Evolutionary conservation across 2,329 filamentous ascomycete genomes (phyloP).

Genomic region (Grosmannia huntii): DNA sequence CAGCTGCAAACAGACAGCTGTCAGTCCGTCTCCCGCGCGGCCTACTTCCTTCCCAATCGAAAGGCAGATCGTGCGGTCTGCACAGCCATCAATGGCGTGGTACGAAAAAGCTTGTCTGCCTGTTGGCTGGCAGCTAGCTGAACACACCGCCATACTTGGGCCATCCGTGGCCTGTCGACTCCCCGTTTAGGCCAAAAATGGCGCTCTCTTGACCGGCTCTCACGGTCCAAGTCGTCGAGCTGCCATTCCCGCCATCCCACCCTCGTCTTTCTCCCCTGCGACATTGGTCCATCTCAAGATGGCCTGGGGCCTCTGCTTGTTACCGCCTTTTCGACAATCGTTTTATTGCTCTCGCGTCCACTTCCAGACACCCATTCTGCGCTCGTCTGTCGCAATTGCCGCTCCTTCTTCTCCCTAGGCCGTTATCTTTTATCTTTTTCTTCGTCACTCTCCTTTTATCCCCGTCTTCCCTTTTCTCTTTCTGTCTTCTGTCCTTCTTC

Average conservation of each 20-base stretch:
- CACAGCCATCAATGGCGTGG: neutral
- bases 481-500: neutral
- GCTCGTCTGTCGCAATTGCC: slow-evolving; percentile 18
- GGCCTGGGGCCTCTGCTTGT: neutral
- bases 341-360: neutral
- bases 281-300: neutral
- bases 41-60: neutral
- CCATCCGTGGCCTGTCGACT: neutral
- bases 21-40: too few species aligned
- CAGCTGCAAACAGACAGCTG: too few species aligned
- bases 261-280: neutral
- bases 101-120: neutral
- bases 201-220: neutral
- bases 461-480: neutral
- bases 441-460: neutral
- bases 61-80: neutral
- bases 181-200: neutral
- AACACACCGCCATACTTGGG: neutral
- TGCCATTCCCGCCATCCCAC: neutral
- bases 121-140: neutral
- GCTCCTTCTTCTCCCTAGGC: too few species aligned
- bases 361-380: neutral
- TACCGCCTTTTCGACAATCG: neutral
- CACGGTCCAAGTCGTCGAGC: neutral
- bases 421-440: neutral